phyloP scores from a whole-genome alignment of 495 filamentous ascomycete genomes.

The Penicillium cataractarum region DNA sequence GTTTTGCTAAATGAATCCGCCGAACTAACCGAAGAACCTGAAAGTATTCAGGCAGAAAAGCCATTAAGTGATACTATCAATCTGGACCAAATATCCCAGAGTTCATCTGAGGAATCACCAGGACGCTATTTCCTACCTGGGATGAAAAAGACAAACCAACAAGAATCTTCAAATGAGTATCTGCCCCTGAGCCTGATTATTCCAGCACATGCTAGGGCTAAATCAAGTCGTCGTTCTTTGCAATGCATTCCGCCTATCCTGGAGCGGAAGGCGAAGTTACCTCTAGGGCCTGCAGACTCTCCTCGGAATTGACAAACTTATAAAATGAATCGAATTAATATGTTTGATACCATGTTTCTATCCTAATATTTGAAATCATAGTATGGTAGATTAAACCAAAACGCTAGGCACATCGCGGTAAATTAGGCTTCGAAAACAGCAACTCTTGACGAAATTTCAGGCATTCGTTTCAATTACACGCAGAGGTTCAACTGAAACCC shows the following conservation, averaged over 20 bases:
- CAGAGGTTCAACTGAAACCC: too few relatives aligned
- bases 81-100: neutral
- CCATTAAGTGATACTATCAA: neutral
- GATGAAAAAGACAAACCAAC: neutral
- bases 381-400: too few relatives aligned
- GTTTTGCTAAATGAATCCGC: neutral
- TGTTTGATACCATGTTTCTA: too few relatives aligned
- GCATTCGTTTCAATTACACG: too few relatives aligned
- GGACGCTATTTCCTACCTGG: neutral
- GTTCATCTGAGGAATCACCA: neutral
- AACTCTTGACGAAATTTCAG: too few relatives aligned
- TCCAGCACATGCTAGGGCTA: neutral
- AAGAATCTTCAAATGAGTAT: neutral
- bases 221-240: neutral
- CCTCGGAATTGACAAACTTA: too few relatives aligned
- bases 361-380: too few relatives aligned
- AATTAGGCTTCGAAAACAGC: too few relatives aligned
- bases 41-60: neutral
- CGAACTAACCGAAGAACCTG: neutral
- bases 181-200: neutral
- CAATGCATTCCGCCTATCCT: neutral
- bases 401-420: too few relatives aligned
- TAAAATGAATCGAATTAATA: too few relatives aligned
- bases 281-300: neutral
- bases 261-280: constrained; percentile 6